A percentile compares a stretch with the other conserved stretches of the same genome.
Evolutionary conservation across 1,284 basidiomycete species (phyloP).

Genomic region (Heterobasidion parviporum): DNA sequence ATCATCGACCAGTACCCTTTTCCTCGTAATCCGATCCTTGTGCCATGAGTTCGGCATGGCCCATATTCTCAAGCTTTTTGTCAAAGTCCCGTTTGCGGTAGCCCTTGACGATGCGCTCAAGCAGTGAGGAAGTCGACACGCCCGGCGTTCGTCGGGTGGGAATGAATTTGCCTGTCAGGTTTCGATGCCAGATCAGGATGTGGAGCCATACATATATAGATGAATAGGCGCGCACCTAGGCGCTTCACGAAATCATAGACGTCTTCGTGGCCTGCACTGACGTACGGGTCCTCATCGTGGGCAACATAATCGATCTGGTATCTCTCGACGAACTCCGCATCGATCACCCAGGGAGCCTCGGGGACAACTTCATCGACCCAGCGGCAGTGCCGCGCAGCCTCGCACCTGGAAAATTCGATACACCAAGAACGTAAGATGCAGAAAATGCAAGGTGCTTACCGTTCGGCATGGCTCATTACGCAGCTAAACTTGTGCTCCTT

Average conservation of each 20-base stretch:
- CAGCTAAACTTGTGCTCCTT: conserved; percentile 24
- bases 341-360: conserved; percentile 92
- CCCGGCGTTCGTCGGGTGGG: conserved; percentile 93
- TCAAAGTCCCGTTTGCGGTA: conserved; percentile 84
- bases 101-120: conserved; percentile 83
- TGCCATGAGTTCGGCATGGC: conserved; percentile 56
- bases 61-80: conserved; percentile 83
- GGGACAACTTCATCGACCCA: conserved; percentile 96
- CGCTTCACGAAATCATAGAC: conserved; percentile 82
- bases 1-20: conserved; percentile 5
- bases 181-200: background rate
- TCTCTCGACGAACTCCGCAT: conserved; percentile 74
- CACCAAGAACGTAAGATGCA: conserved; percentile 6
- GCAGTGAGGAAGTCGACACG: conserved; percentile 87
- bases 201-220: background rate
- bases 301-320: conserved; percentile 94
- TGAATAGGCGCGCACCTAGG: conserved; percentile 44
- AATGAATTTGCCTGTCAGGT: conserved; percentile 75
- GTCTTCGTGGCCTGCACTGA: conserved; percentile 68
- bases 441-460: conserved; percentile 29
- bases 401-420: conserved; percentile 21
- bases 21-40: conserved; percentile 28
- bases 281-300: conserved; percentile 88
- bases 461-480: conserved; percentile 84
- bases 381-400: conserved; percentile 86